These are phyloP conservation scores for Malassezia psittaci DNA, from an alignment of 1,284 basidiomycete species.

Conservation along the genomic window DNA sequence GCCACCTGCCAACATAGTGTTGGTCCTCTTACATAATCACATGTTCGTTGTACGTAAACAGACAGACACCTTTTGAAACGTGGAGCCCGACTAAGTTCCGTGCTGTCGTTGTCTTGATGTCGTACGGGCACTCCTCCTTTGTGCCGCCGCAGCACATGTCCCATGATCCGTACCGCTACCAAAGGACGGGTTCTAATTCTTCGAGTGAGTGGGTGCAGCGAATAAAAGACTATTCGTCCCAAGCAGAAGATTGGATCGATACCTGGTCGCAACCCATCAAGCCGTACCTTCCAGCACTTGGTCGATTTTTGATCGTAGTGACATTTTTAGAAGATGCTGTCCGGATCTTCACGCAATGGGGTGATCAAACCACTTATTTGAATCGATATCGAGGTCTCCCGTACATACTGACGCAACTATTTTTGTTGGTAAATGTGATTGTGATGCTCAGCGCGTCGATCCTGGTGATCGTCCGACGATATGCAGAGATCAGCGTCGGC, in stretches of 20 bases:
- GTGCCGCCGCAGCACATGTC: conserved; percentile 15
- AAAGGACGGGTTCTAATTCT: neutral
- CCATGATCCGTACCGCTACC: neutral
- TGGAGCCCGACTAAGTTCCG: neutral
- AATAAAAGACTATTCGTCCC: conserved; percentile 60
- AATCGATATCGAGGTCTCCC: conserved; percentile 74
- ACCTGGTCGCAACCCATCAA: conserved; percentile 84
- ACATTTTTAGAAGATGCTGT: conserved; percentile 96
- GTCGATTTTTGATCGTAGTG: conserved; percentile 91
- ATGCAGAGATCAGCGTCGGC: conserved; percentile 77
- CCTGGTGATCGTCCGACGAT: conserved; percentile 74
- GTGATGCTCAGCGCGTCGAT: conserved; percentile 86
- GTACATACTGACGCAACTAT: conserved; percentile 84
- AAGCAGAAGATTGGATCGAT: conserved; percentile 85
- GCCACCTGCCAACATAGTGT: neutral
- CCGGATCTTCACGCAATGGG: conserved; percentile 85
- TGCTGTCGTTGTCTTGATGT: conserved; percentile 5
- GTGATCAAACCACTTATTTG: conserved; percentile 69
- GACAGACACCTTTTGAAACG: neutral
- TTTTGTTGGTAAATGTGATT: conserved; percentile 80
- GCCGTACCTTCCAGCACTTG: conserved; percentile 87
- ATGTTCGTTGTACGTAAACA: neutral
- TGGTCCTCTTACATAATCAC: conserved; percentile 1
- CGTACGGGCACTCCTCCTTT: conserved; percentile 13
- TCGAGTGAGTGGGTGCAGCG: conserved; percentile 59